Evolutionary conservation across 1,284 basidiomycete genomes (phyloP).

Genomic region (Agaricales sp.): DNA sequence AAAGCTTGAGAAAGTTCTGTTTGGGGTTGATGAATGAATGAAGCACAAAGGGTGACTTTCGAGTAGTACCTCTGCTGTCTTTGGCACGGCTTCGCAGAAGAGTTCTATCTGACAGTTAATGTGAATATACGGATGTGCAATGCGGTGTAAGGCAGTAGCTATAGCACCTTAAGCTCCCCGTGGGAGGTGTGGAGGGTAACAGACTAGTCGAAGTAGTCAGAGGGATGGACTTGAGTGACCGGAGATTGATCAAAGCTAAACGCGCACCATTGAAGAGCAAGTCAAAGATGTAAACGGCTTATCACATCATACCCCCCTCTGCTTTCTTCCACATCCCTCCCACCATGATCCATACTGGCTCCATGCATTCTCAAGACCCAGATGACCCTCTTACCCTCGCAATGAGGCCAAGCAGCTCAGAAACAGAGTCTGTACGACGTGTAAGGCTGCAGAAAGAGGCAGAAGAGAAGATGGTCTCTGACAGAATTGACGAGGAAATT

Average conservation of each 20-base stretch:
- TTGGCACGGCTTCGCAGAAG: slow-evolving; percentile 94
- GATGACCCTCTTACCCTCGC: slow-evolving; percentile 59
- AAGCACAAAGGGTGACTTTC: slow-evolving; percentile 4
- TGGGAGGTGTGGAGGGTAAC: slow-evolving; percentile 91
- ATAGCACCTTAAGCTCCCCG: slow-evolving; percentile 84
- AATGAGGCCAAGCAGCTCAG: slow-evolving; percentile 53
- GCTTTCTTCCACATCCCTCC: background rate
- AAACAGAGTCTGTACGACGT: slow-evolving; percentile 53
- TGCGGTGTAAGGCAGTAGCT: slow-evolving; percentile 1
- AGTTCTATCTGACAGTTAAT: slow-evolving; percentile 68
- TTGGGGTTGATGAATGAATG: slow-evolving; percentile 4
- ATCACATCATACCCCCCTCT: slow-evolving; percentile 15
- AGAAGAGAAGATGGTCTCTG: slow-evolving; percentile 63
- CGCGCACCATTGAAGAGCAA: slow-evolving; percentile 11
- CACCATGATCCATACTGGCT: slow-evolving; percentile 48
- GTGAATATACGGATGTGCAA: background rate
- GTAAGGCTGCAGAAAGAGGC: slow-evolving; percentile 51
- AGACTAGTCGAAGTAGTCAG: slow-evolving; percentile 43
- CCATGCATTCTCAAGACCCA: slow-evolving; percentile 51
- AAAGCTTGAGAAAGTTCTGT: slow-evolving; percentile 92
- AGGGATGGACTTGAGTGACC: background rate
- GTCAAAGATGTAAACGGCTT: slow-evolving; percentile 12
- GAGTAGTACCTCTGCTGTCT: slow-evolving; percentile 72
- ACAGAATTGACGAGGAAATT: slow-evolving; percentile 72
- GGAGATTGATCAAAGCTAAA: background rate